Percentiles rank a stretch among this genome's conserved stretches.
These are phyloP conservation scores for Claviceps lovelessii DNA, from an alignment of 2,329 filamentous ascomycete genomes.

Conservation along the genomic window DNA sequence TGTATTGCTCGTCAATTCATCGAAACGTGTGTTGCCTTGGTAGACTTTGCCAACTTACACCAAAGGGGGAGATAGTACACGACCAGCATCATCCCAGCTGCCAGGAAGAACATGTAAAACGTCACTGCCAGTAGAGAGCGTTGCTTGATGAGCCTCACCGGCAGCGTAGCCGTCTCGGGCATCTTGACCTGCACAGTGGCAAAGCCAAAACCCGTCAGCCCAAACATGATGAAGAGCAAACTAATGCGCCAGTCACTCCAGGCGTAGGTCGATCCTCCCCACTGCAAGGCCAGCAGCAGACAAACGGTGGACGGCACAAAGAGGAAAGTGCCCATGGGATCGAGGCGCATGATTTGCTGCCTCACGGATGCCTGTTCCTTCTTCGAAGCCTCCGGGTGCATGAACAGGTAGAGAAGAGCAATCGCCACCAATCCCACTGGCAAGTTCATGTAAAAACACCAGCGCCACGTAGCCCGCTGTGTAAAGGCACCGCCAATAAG, in stretches of 20 bases:
- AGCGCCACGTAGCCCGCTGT: constrained; percentile 35
- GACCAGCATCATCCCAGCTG: neutral
- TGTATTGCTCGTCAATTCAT: neutral
- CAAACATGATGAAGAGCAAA: constrained; percentile 36
- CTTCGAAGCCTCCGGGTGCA: constrained; percentile 12
- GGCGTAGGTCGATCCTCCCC: constrained; percentile 37
- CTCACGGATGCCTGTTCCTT: constrained; percentile 19
- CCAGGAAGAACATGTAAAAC: neutral
- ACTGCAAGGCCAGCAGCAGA: constrained; percentile 41
- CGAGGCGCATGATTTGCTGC: constrained; percentile 29
- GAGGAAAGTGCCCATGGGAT: constrained; percentile 33
- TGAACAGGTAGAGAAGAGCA: constrained; percentile 32
- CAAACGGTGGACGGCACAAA: constrained; percentile 38
- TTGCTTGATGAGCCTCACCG: constrained; percentile 30
- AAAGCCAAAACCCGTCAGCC: constrained; percentile 30
- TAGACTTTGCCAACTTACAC: neutral
- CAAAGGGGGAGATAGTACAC: neutral
- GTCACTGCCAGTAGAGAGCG: constrained; percentile 32
- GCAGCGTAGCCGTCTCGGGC: constrained; percentile 30
- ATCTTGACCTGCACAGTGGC: constrained; percentile 29
- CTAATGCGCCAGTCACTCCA: constrained; percentile 36
- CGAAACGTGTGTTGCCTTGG: neutral
- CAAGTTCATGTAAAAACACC: constrained; percentile 37
- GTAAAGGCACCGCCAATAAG: constrained; percentile 37
- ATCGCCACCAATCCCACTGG: constrained; percentile 30